Evolutionary conservation across 2,329 filamentous ascomycete genomes (phyloP).

Genomic region (Claviceps capensis): DNA sequence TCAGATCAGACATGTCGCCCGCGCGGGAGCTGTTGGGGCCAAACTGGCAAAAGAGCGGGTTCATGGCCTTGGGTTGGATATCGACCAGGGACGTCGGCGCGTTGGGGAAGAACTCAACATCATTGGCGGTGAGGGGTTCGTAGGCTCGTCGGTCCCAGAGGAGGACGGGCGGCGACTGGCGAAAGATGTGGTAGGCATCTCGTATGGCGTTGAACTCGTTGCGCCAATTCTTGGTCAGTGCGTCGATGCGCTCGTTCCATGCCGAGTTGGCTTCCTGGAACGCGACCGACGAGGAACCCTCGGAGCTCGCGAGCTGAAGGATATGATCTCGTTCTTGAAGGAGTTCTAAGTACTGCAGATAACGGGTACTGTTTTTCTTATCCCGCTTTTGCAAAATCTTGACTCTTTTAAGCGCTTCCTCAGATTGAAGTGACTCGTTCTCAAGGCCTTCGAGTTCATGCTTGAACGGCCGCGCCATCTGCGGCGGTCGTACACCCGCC

Average conservation of each 20-base stretch:
- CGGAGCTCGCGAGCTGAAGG: conserved; percentile 9
- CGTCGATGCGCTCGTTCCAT: conserved; percentile 22
- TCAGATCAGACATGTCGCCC: conserved; percentile 39
- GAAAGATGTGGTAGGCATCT: conserved; percentile 41
- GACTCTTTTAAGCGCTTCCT: conserved; percentile 10
- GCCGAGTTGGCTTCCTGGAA: conserved; percentile 17
- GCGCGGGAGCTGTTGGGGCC: conserved; percentile 25
- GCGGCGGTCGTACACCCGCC: conserved; percentile 16
- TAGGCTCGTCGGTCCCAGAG: conserved; percentile 56
- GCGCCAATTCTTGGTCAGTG: conserved; percentile 18
- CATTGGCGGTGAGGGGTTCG: conserved; percentile 49
- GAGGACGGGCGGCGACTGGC: conserved; percentile 37
- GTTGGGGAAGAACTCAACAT: conserved; percentile 54
- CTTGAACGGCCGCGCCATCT: conserved; percentile 26
- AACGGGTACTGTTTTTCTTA: conserved; percentile 11
- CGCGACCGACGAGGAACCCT: conserved; percentile 7
- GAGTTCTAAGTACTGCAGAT: conserved; percentile 16
- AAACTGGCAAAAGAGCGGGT: conserved; percentile 32
- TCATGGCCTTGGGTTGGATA: conserved; percentile 45
- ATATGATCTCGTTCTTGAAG: conserved; percentile 19
- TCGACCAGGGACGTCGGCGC: conserved; percentile 47
- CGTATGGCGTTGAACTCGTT: conserved; percentile 26
- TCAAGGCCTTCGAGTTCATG: conserved; percentile 28
- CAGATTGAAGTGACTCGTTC: conserved; percentile 8
- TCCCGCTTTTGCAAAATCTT: conserved; percentile 17